These are phyloP conservation scores for Metahyphopichia silvanorum DNA, from an alignment of 805 yeast species.

Conservation along the genomic window DNA sequence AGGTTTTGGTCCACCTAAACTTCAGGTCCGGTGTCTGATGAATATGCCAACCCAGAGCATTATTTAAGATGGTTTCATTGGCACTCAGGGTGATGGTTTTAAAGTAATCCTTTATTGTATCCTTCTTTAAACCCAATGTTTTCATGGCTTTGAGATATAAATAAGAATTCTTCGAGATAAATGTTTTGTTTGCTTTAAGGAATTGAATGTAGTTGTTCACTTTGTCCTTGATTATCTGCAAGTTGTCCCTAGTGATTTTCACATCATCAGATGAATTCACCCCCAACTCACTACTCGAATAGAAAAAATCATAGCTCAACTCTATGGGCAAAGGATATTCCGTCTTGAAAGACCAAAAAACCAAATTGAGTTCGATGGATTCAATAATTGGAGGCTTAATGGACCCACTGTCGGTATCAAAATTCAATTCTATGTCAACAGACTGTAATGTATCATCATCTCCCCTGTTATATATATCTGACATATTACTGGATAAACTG, in stretches of 20 bases:
- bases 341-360: constrained; percentile 39
- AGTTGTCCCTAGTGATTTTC: constrained; percentile 29
- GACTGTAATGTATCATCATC: constrained; percentile 16
- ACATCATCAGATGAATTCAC: constrained; percentile 22
- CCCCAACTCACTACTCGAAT: constrained; percentile 17
- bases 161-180: constrained; percentile 28
- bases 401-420: constrained; percentile 18
- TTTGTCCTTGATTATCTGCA: constrained; percentile 32
- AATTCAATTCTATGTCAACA: constrained; percentile 25
- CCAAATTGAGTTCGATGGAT: constrained; percentile 31
- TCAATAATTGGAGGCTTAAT: constrained; percentile 32
- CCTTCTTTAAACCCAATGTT: constrained; percentile 36
- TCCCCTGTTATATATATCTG: constrained; percentile 28
- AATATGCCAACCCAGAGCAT: constrained; percentile 26
- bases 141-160: constrained; percentile 37
- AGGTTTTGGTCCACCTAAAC: constrained; percentile 23
- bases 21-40: constrained; percentile 12
- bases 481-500: constrained; percentile 17
- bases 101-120: constrained; percentile 35
- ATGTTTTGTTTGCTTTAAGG: constrained; percentile 29
- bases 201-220: constrained; percentile 31
- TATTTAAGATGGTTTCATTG: constrained; percentile 20
- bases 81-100: constrained; percentile 21
- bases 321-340: constrained; percentile 40
- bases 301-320: constrained; percentile 40